Base-by-base conservation (phyloP, 2,329 filamentous ascomycete genomes). In the Penicillium concentricum region DNA sequence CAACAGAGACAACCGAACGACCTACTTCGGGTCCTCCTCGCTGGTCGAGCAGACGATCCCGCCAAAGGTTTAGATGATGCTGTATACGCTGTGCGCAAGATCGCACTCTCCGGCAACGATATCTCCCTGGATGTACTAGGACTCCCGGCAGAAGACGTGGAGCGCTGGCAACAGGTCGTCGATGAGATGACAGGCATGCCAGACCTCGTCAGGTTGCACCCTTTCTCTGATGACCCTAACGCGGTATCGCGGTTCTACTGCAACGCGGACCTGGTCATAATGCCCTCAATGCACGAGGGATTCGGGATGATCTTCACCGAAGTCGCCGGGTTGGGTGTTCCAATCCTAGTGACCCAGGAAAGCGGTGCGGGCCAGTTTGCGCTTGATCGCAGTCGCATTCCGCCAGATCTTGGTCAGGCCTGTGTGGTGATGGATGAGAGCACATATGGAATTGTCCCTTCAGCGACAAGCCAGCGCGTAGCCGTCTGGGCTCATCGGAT, bases 281-380 rank as follows among this genome's bases (percentile, higher is more conserved):
- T 50, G 47, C 47, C 47, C 4, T 50, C 47, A 12, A 50, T 50
- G 47, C 47, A 50, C 26, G 47, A 50, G n/a, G 47, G 47, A 8
- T 50, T 50, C 8, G 47, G 47, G 4, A 50, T 50, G 47, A 50
- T 50, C 13, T 50, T 50, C 2, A 50, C 47, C 7, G 47, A 50
- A 41, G 47, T 50, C 5, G 37, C 47, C 9, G 47, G 47, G 13
- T 13, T 50, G 24, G 47, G 47, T 1, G 37, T 50, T 30, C 47
- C 47, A 4, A 50, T 50, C n/a, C 18, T 50, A 24, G 47, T 42
- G 15, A 42, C 47, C 4, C 47, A 50, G 26, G 47, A 42, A 30
- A 50, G 47, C n/a, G 47, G 35, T 16, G 35, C 47, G 13, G 47
- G 47, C 15, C 47, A 50, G 35, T 6, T 50, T 41, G 47, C 47